A percentile compares a stretch with the other conserved stretches of the same genome.
phyloP scores from a whole-genome alignment of 371 early-diverging fungal species.

The Mucor irregularis region DNA sequence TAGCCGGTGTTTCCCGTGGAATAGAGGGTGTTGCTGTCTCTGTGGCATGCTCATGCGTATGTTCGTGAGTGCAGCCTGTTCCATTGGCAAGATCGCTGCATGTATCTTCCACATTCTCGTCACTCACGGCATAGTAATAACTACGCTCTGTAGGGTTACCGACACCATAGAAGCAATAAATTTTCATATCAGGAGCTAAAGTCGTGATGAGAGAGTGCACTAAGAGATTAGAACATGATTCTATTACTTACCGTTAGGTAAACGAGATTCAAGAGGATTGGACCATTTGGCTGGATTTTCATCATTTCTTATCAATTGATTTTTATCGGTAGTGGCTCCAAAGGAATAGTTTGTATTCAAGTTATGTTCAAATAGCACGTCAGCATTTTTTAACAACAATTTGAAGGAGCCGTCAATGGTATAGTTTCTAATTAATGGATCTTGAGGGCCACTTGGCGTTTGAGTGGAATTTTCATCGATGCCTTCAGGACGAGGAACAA shows the following conservation, averaged over 20 bases:
- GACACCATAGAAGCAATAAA: conserved; percentile 85
- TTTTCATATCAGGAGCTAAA: conserved; percentile 68
- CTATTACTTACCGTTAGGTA: conserved; percentile 65
- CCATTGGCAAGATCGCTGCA: neutral
- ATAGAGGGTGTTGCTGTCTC: neutral
- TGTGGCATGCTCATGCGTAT: neutral
- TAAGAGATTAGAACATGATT: too few relatives aligned
- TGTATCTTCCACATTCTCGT: conserved; percentile 2
- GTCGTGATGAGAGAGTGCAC: too few relatives aligned
- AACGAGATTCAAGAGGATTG: conserved; percentile 81
- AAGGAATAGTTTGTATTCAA: conserved; percentile 64
- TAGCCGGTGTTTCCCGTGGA: neutral
- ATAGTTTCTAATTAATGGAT: conserved; percentile 32
- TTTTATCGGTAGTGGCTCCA: conserved; percentile 60
- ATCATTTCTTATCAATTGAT: conserved; percentile 49
- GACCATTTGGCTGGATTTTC: conserved; percentile 74
- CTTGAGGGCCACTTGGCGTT: conserved; percentile 6
- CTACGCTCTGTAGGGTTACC: conserved; percentile 80
- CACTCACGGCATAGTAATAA: conserved; percentile 60
- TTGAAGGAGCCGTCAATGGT: conserved; percentile 58
- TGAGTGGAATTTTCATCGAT: conserved; percentile 16
- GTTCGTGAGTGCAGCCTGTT: conserved; percentile 2
- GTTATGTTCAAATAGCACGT: conserved; percentile 47
- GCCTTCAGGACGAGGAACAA: conserved; percentile 12
- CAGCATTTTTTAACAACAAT: conserved; percentile 53